Percentiles rank a stretch among this genome's conserved stretches.
phyloP scores from a whole-genome alignment of 768 basidiomycete species.

The Hericium coralloides region DNA sequence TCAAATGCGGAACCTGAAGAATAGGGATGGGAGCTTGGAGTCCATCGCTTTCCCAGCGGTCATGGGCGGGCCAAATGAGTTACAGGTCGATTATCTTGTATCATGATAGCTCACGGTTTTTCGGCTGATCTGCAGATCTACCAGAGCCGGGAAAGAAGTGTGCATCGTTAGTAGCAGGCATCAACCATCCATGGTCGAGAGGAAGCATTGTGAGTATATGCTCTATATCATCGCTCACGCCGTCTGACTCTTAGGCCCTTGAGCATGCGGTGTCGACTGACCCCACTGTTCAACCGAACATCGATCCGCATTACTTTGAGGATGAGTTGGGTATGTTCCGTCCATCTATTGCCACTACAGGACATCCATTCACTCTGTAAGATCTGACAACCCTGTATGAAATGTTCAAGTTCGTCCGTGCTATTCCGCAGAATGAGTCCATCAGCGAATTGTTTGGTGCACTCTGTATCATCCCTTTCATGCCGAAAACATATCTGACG shows the following conservation, averaged over 20 bases:
- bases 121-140: constrained; percentile 16
- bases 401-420: constrained; percentile 20
- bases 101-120: background rate
- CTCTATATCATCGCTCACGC: background rate
- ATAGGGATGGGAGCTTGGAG: constrained; percentile 23
- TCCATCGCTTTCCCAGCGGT: constrained; percentile 23
- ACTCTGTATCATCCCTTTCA: background rate
- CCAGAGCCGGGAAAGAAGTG: constrained; percentile 34
- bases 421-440: constrained; percentile 1
- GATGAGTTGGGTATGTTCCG: constrained; percentile 19
- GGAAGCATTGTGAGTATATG: constrained; percentile 35
- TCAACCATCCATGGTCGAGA: constrained; percentile 39
- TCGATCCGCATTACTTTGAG: constrained; percentile 26
- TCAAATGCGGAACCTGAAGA: constrained; percentile 25
- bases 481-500: background rate
- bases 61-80: constrained; percentile 18
- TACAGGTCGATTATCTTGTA: background rate
- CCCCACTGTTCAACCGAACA: constrained; percentile 18
- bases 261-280: constrained; percentile 24
- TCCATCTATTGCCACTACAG: too few species aligned
- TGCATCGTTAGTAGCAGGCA: constrained; percentile 25
- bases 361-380: background rate
- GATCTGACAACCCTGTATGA: constrained; percentile 23
- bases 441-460: background rate
- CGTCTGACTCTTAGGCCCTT: background rate